Conservation (phyloP, 2,329 filamentous ascomycete species). For the Neopestalotiopsis rosae region DNA sequence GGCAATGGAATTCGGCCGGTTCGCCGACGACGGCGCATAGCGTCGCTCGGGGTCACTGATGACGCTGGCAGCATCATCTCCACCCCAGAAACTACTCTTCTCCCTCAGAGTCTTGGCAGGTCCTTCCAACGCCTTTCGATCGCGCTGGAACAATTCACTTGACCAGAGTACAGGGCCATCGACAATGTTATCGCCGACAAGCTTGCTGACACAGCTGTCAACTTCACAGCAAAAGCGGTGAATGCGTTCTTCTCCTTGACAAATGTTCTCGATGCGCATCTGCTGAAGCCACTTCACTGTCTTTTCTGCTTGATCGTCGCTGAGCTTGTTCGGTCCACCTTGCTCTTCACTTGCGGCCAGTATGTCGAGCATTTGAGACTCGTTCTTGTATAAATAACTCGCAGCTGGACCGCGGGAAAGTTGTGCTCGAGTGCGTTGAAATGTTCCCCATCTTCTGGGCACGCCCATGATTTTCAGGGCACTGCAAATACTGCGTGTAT, state of each 20-base stretch:
- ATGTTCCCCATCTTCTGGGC: conserved; percentile 60
- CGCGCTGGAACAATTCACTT: conserved; percentile 83
- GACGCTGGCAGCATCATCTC: conserved; percentile 58
- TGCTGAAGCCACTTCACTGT: conserved; percentile 83
- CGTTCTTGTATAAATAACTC: conserved; percentile 78
- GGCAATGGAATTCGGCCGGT: conserved; percentile 56
- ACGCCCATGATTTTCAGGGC: conserved; percentile 90
- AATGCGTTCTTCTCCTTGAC: conserved; percentile 91
- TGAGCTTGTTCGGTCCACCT: conserved; percentile 91
- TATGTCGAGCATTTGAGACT: conserved; percentile 85
- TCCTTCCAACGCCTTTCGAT: conserved; percentile 67
- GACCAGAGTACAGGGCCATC: conserved; percentile 92
- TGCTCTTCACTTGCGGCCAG: conserved; percentile 83
- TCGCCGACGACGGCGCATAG: conserved; percentile 43
- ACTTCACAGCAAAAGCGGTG: conserved; percentile 93
- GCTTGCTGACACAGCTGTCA: conserved; percentile 81
- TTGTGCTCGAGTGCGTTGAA: conserved; percentile 54
- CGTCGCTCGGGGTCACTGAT: conserved; percentile 61
- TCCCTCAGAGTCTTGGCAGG: conserved; percentile 44
- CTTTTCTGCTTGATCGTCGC: conserved; percentile 91
- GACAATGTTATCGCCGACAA: conserved; percentile 83
- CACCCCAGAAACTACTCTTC: conserved; percentile 49
- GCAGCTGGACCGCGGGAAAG: conserved; percentile 53
- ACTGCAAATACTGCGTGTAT: conserved; percentile 82
- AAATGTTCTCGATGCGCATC: conserved; percentile 88